Base-by-base conservation (phyloP, 1,284 basidiomycete genomes). In the Microbotryum saponariae region DNA sequence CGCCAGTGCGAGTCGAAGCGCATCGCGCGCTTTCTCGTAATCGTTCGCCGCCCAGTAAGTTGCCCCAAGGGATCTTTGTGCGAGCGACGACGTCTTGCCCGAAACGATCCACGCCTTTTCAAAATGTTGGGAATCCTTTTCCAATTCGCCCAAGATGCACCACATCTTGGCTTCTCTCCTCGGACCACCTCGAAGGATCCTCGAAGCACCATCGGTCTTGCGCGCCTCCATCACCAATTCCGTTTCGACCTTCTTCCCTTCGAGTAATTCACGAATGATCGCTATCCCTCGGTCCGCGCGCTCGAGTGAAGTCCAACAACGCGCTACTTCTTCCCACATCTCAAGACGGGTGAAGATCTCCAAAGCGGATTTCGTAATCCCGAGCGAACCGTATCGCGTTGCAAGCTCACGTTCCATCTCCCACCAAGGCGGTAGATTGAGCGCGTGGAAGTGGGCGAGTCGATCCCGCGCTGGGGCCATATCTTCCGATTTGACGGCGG, bases 301-400 rank as follows among this genome's bases (percentile, higher is more conserved):
- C 68, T 93, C 92, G 76, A 93, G 81, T 29, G 84, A 79, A 65
- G 86, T 84, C 79, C 86, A 87, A 74, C 92, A 96, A 64, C 82
- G 81, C 29, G 91, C 89, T 9, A 88, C 91, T 66, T 96, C 89
- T 77, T 94, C 92, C 91, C 91, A 97, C 90, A 96, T 91, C 77
- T 97, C 91, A 61, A 94, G 79, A 51, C 88, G 82, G 75, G 90
- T 87, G 74, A 91, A 97, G 61, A 96, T 91, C 74, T 89, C 91
- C 55, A 96, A 78, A 1, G 92, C 91, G 4, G 88, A 90, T 69
- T 85, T 85, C 61, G 88, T 80, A 60, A 93, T 89, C 23, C 93
- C 93, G 57, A 97, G 79, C 21, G 82, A 81, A 62, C 90, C 78
- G 77, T 87, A 91, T 50, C 89, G 83, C 70, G 81, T 76, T 4